Conservation (phyloP, 371 early-diverging fungal species). For the Dichotomocladium elegans region DNA sequence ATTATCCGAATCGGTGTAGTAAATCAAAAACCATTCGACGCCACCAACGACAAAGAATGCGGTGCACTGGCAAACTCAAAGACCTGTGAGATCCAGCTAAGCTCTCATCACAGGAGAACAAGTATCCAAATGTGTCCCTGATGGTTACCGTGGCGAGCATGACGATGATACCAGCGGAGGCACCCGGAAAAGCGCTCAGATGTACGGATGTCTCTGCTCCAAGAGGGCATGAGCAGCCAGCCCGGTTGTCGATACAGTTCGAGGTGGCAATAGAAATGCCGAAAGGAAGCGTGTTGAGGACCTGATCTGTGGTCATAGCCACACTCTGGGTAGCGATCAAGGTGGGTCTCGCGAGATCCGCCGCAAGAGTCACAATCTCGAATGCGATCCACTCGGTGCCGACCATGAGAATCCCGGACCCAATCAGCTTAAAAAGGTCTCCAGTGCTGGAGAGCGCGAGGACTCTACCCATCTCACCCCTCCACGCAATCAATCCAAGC, state of each 20-base stretch:
- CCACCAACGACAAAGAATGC: slow-evolving; percentile 26
- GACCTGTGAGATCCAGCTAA: slow-evolving; percentile 50
- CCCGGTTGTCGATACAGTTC: slow-evolving; percentile 69
- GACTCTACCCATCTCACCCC: no score
- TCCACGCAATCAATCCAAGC: no score
- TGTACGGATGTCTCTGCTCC: slow-evolving; percentile 75
- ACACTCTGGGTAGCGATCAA: slow-evolving; percentile 77
- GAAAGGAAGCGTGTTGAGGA: slow-evolving; percentile 42
- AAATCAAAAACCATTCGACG: slow-evolving; percentile 5
- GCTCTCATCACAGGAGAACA: slow-evolving; percentile 56
- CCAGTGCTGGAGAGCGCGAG: no score
- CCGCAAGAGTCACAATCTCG: slow-evolving; percentile 73
- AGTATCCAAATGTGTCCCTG: slow-evolving; percentile 43
- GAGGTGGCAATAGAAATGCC: slow-evolving; percentile 65
- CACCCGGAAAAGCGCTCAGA: slow-evolving; percentile 61
- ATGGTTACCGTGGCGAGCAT: slow-evolving; percentile 48
- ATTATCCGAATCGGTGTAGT: background rate
- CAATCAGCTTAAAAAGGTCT: no score
- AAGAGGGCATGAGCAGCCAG: slow-evolving; percentile 57
- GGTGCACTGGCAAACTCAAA: slow-evolving; percentile 56
- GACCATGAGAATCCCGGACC: slow-evolving; percentile 48
- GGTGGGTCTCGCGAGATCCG: slow-evolving; percentile 68
- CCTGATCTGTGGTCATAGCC: slow-evolving; percentile 10
- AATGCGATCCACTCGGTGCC: slow-evolving; percentile 74
- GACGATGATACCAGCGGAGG: slow-evolving; percentile 57